Base-by-base conservation (phyloP, 148 eudicot genomes). In the Heliosperma pusillum region DNA sequence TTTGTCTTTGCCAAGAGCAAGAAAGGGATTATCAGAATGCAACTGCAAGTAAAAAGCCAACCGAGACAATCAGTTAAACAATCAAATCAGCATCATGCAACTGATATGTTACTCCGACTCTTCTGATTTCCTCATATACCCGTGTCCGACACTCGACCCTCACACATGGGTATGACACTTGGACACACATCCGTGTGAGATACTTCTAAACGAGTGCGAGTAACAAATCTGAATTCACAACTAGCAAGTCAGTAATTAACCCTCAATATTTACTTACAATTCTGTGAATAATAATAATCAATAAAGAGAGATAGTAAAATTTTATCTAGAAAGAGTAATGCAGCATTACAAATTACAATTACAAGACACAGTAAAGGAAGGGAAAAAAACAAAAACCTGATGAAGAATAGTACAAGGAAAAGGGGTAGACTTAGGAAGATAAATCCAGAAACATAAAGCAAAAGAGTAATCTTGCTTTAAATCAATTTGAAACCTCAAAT, bases 1-100 rank as follows among this genome's bases (percentile, higher is more conserved):
- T 84, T 77, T 91, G 72, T 84, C 85, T 72, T 85, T 88, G 69
- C 78, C 81, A 81, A 91, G 74, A 76, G 68, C 83, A 80, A 93
- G 90, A 78, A 93, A 88, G 62, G 92, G 87, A 44, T 45, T 63
- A 72, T 82, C 85, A 22, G 85, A 66, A 73, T 78, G 73, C 55
- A 56, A 67, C 94, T 93, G 92, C 83, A 84, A 30, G 36, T 19
- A 7, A 68, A 45, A 7, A 60, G 53, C 0, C 50, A 61, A 27
- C 10, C 24, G 20, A 45, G 19, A 40, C 45, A 66, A 60, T 72
- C 77, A 69, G 60, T 66, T 59, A 15, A 61, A n/a, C 56, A 16
- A 26, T 26, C 21, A 57, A 55, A 40, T 44, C 40, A 67, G 44
- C 17, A 60, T 17, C 13, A 73, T 10, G 1, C 30, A 26, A 47